phyloP scores from a whole-genome alignment of 176 grass and related monocot genomes.

The Aegilops umbellulata region DNA sequence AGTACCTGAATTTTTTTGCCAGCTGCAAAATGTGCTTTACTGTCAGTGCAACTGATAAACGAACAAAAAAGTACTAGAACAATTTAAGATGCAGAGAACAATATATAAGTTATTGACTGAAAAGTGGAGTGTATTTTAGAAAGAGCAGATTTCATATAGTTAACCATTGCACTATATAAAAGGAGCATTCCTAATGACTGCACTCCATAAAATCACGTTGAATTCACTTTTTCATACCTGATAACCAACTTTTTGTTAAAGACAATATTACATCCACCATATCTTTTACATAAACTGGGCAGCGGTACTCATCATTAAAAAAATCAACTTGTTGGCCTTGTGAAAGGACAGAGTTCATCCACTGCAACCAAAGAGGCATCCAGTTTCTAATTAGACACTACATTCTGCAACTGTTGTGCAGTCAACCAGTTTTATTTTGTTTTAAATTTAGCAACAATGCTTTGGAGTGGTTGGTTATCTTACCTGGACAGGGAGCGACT shows the following conservation, averaged over 20 bases:
- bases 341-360: slow-evolving; percentile 87
- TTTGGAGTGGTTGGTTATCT: neutral
- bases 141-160: neutral
- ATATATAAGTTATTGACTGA: neutral
- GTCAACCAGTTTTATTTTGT: neutral
- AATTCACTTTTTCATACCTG: slow-evolving; percentile 45
- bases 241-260: slow-evolving; percentile 62
- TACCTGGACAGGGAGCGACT: slow-evolving; percentile 91
- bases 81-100: neutral
- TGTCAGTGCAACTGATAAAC: slow-evolving; percentile 11
- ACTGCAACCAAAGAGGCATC: slow-evolving; percentile 56
- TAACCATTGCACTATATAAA: neutral
- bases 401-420: neutral
- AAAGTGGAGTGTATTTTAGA: neutral
- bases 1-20: slow-evolving; percentile 56
- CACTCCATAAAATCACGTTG: slow-evolving; percentile 4
- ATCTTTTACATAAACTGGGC: slow-evolving; percentile 90
- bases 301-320: slow-evolving; percentile 77
- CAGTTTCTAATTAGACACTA: neutral
- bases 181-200: neutral
- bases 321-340: slow-evolving; percentile 80
- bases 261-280: slow-evolving; percentile 67
- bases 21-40: slow-evolving; percentile 38
- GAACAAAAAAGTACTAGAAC: neutral
- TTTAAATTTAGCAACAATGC: neutral